phyloP scores from a whole-genome alignment of 2,329 filamentous ascomycete genomes.

The Acrodontium crateriforme region DNA sequence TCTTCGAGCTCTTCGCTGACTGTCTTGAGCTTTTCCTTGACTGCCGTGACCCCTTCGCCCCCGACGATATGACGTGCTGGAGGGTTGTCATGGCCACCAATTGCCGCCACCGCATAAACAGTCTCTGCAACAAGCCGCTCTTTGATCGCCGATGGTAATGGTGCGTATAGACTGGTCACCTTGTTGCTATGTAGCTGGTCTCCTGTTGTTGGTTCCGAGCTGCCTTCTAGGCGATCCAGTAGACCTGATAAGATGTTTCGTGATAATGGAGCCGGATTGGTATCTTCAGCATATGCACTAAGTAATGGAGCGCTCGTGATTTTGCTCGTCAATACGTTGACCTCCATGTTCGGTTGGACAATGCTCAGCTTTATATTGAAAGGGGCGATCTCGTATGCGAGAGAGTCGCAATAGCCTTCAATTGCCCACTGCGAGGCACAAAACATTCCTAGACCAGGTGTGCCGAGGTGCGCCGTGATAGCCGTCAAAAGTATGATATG shows the following conservation, averaged over 20 bases:
- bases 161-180: constrained; percentile 58
- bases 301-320: constrained; percentile 74
- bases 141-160: constrained; percentile 51
- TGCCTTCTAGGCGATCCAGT: constrained; percentile 50
- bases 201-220: constrained; percentile 27
- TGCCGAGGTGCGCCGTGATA: constrained; percentile 83
- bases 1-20: constrained; percentile 94
- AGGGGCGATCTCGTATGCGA: constrained; percentile 87
- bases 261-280: constrained; percentile 64
- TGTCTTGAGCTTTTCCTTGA: constrained; percentile 93
- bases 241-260: constrained; percentile 72
- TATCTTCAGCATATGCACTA: constrained; percentile 51
- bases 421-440: constrained; percentile 89
- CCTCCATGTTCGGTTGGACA: constrained; percentile 89
- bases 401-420: constrained; percentile 85
- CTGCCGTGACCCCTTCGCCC: constrained; percentile 69
- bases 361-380: constrained; percentile 96
- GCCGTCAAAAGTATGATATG: constrained; percentile 85
- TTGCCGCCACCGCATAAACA: constrained; percentile 77
- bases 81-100: constrained; percentile 91
- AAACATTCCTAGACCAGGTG: constrained; percentile 79
- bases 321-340: constrained; percentile 72
- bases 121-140: constrained; percentile 74
- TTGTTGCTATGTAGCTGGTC: constrained; percentile 34
- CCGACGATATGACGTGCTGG: constrained; percentile 90